phyloP scores from a whole-genome alignment of 805 yeast genomes.

The Crinitomyces ghanaensis region DNA sequence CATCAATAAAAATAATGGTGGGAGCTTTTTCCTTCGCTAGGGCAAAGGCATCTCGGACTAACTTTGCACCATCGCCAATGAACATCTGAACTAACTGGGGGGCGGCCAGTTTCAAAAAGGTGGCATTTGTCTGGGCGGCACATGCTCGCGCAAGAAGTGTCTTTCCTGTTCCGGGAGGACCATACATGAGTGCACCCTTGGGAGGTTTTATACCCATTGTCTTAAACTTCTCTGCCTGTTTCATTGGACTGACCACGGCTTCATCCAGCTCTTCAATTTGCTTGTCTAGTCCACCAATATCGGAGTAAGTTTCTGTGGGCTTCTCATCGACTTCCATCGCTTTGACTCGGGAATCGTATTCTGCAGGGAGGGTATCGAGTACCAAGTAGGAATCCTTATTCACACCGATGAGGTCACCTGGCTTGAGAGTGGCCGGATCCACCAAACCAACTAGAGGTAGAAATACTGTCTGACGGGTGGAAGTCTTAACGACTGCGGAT shows the following conservation, averaged over 20 bases:
- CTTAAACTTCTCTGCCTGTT: constrained; percentile 93
- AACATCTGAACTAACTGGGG: constrained; percentile 98
- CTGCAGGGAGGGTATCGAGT: constrained; percentile 90
- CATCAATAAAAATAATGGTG: constrained; percentile 94
- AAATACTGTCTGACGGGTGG: constrained; percentile 95
- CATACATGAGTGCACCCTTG: constrained; percentile 96
- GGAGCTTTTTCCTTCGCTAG: constrained; percentile 98
- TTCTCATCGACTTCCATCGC: constrained; percentile 99
- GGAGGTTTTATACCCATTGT: constrained; percentile 94
- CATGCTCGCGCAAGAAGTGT: constrained; percentile 95
- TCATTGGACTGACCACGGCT: constrained; percentile 97
- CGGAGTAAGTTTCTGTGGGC: constrained; percentile 94
- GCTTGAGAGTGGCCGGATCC: constrained; percentile 81
- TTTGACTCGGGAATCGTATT: constrained; percentile 93
- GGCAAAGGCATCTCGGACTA: constrained; percentile 95
- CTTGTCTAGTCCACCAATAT: constrained; percentile 96
- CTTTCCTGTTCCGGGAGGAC: constrained; percentile 99
- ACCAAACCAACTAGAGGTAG: constrained; percentile 93
- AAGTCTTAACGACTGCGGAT: constrained; percentile 96
- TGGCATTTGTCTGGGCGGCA: constrained; percentile 97
- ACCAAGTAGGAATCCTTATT: constrained; percentile 92
- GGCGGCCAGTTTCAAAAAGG: constrained; percentile 91
- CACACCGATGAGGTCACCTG: constrained; percentile 97
- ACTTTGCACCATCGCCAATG: constrained; percentile 97
- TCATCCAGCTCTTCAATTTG: constrained; percentile 97